A percentile compares a stretch with the other conserved stretches of the same genome.
Evolutionary conservation across 148 eudicot species (phyloP).

Genomic region (Arbutus unedo): DNA sequence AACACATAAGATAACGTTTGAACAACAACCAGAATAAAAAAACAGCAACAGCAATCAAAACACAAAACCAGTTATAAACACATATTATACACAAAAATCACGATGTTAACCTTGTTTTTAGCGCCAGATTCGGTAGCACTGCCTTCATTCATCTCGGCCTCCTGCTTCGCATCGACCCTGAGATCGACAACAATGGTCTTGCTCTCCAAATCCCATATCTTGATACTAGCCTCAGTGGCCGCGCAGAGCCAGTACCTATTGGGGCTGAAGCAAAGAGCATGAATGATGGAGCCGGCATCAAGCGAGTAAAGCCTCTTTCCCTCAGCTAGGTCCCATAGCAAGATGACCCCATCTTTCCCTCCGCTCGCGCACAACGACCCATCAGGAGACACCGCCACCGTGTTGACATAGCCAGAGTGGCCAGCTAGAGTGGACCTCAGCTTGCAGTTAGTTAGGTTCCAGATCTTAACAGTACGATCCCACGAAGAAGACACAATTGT

Average conservation of each 20-base stretch:
- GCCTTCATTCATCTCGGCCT: constrained; percentile 56
- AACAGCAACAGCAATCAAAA: not conserved
- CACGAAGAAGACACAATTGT: constrained; percentile 82
- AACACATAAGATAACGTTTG: not conserved
- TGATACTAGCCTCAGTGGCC: constrained; percentile 73
- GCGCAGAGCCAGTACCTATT: constrained; percentile 97
- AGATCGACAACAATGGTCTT: constrained; percentile 76
- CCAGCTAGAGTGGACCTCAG: constrained; percentile 65
- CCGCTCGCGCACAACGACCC: constrained; percentile 91
- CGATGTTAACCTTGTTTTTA: constrained; percentile 53
- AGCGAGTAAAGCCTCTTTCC: constrained; percentile 76
- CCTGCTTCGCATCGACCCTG: constrained; percentile 69
- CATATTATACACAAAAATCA: not conserved
- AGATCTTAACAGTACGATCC: constrained; percentile 85
- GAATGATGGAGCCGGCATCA: constrained; percentile 65
- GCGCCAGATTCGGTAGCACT: constrained; percentile 31
- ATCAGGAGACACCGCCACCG: constrained; percentile 85
- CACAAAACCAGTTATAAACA: not conserved
- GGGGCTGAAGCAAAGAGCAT: constrained; percentile 84
- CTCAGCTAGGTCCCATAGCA: constrained; percentile 86
- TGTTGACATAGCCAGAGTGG: constrained; percentile 75
- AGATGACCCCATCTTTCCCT: constrained; percentile 71
- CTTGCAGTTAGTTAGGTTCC: constrained; percentile 84
- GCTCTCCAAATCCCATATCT: constrained; percentile 90
- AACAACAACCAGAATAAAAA: not conserved